These are phyloP conservation scores for Erucastrum elatum DNA, from an alignment of 345 rosid species.

Conservation along the genomic window DNA sequence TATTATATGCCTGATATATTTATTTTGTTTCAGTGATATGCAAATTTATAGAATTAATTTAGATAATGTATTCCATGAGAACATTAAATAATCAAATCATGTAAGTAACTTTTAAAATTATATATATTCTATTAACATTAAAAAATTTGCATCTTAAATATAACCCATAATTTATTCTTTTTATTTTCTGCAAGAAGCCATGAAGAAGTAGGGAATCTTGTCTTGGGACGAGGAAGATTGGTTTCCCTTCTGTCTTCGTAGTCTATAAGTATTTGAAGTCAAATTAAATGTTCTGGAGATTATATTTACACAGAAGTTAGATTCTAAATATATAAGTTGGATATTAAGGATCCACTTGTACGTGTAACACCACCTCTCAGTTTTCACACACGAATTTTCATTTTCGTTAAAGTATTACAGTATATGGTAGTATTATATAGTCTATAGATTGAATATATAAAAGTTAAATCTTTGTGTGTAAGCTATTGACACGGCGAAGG, in stretches of 20 bases:
- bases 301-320: conserved; percentile 22
- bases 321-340: conserved; percentile 18
- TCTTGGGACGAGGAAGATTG: conserved; percentile 34
- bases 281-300: conserved; percentile 20
- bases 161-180: neutral
- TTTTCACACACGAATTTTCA: neutral
- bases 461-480: conserved; percentile 13
- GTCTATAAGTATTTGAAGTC: conserved; percentile 5
- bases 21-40: neutral
- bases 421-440: neutral
- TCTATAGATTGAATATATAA: neutral
- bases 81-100: neutral
- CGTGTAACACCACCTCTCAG: neutral
- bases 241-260: neutral
- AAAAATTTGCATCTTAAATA: neutral
- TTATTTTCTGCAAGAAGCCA: neutral
- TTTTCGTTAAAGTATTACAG: neutral
- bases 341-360: neutral
- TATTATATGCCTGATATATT: neutral
- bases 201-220: conserved; percentile 25
- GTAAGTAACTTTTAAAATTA: neutral
- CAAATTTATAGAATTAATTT: neutral
- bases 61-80: neutral
- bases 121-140: neutral
- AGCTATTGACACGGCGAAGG: conserved; percentile 38